Evolutionary conservation across 1,284 basidiomycete genomes (phyloP).

Genomic region (Wallemia mellicola): DNA sequence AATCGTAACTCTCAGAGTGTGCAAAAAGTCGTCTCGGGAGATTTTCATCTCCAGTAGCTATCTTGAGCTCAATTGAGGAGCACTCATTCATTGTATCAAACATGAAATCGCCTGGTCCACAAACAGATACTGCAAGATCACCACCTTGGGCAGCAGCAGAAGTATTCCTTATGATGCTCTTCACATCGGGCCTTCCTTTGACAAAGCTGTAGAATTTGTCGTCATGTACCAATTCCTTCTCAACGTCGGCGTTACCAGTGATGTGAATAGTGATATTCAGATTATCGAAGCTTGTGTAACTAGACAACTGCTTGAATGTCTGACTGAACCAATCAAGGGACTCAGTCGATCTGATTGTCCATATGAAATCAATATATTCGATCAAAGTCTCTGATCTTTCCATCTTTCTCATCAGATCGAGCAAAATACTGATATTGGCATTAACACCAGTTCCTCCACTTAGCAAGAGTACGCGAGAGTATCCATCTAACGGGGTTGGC

Average conservation of each 20-base stretch:
- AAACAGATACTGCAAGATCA: not conserved
- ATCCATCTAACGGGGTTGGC: not conserved
- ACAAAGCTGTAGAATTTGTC: not conserved
- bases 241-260: not conserved
- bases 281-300: not conserved
- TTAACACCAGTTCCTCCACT: not conserved
- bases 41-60: not conserved
- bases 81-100: not conserved
- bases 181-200: not conserved
- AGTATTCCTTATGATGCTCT: not conserved
- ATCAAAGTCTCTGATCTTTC: not conserved
- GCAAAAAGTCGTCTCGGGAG: not conserved
- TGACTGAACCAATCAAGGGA: not conserved
- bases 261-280: not conserved
- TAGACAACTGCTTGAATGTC: not conserved
- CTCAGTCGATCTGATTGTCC: not conserved
- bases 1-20: too few relatives aligned
- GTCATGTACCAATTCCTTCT: not conserved
- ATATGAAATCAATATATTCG: not conserved
- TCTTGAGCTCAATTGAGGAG: not conserved
- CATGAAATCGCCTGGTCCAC: not conserved
- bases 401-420: not conserved
- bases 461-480: not conserved
- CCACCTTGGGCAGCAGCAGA: not conserved
- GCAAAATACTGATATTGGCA: not conserved